phyloP scores from a whole-genome alignment of 306 rosid genomes.

The Pyrus communis region DNA sequence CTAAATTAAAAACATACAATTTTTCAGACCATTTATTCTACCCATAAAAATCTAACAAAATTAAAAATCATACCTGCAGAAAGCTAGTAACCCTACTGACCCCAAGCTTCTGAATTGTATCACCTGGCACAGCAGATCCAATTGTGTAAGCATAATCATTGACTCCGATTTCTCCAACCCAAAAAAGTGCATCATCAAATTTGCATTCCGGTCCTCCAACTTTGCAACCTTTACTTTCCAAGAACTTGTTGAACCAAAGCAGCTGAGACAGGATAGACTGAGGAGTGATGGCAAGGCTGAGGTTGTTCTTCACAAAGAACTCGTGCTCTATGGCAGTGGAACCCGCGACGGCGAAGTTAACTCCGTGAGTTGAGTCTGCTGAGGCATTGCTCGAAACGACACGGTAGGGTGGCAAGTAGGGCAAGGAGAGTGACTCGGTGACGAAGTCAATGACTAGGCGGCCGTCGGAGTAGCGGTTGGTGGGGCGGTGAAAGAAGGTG shows the following conservation, averaged over 20 bases:
- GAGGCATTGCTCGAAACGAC: conserved; percentile 18
- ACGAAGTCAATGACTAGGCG: conserved; percentile 83
- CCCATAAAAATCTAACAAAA: neutral
- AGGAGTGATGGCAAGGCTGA: conserved; percentile 61
- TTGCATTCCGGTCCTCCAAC: conserved; percentile 25
- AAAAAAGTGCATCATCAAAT: conserved; percentile 60
- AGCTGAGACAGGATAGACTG: conserved; percentile 73
- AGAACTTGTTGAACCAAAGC: conserved; percentile 61
- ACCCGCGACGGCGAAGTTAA: conserved; percentile 90
- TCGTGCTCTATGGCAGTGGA: conserved; percentile 69
- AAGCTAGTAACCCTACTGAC: conserved; percentile 35
- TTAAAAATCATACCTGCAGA: conserved; percentile 40
- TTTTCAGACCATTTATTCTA: neutral
- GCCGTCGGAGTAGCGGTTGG: conserved; percentile 86
- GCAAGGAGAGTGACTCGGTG: conserved; percentile 62
- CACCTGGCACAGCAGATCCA: conserved; percentile 53
- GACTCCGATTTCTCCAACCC: conserved; percentile 98
- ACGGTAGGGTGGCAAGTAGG: conserved; percentile 56
- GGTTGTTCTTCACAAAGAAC: conserved; percentile 74
- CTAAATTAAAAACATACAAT: neutral
- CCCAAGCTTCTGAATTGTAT: conserved; percentile 51
- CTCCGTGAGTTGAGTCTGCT: conserved; percentile 40
- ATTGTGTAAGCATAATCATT: conserved; percentile 86
- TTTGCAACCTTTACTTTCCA: conserved; percentile 38
- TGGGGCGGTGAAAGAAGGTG: conserved; percentile 74